Evolutionary conservation across 2,329 filamentous ascomycete genomes (phyloP).

Genomic region (Pseudogymnoascus sp.): DNA sequence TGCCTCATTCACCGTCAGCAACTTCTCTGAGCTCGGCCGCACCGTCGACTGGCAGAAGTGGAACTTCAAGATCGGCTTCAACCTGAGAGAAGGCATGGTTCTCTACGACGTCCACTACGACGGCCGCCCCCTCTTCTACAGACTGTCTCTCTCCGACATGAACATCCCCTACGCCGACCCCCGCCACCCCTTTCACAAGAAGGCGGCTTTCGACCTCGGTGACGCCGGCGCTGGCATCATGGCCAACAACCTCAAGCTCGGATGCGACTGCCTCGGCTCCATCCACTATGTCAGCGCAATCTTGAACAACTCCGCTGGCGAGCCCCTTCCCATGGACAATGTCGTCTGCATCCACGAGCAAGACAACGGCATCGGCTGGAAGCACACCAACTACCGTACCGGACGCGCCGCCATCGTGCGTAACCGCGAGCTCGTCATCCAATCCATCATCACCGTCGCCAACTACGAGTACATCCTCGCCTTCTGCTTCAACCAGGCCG

Average conservation of each 20-base stretch:
- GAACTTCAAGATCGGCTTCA: slow-evolving; percentile 53
- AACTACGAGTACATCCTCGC: slow-evolving; percentile 70
- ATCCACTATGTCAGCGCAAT: slow-evolving; percentile 59
- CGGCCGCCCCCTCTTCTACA: slow-evolving; percentile 56
- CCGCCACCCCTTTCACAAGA: slow-evolving; percentile 59
- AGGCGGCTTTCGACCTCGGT: slow-evolving; percentile 62
- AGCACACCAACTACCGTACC: slow-evolving; percentile 62
- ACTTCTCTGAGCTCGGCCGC: slow-evolving; percentile 44
- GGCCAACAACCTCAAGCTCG: slow-evolving; percentile 61
- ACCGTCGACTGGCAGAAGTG: slow-evolving; percentile 59
- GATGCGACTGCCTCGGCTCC: slow-evolving; percentile 62
- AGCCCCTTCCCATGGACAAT: slow-evolving; percentile 52
- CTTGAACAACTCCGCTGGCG: slow-evolving; percentile 51
- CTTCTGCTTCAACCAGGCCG: slow-evolving; percentile 64
- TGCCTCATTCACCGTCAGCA: slow-evolving; percentile 48
- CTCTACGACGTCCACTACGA: slow-evolving; percentile 59
- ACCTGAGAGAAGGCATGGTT: slow-evolving; percentile 56
- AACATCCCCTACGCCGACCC: slow-evolving; percentile 53
- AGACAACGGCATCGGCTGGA: slow-evolving; percentile 58
- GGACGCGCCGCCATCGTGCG: slow-evolving; percentile 54
- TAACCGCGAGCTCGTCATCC: slow-evolving; percentile 57
- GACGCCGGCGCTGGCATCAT: slow-evolving; percentile 59
- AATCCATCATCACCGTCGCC: slow-evolving; percentile 62
- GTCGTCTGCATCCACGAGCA: slow-evolving; percentile 64
- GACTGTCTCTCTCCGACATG: slow-evolving; percentile 59